phyloP scores from a whole-genome alignment of 495 filamentous ascomycete genomes.

The Hypoxylon cercidicola region DNA sequence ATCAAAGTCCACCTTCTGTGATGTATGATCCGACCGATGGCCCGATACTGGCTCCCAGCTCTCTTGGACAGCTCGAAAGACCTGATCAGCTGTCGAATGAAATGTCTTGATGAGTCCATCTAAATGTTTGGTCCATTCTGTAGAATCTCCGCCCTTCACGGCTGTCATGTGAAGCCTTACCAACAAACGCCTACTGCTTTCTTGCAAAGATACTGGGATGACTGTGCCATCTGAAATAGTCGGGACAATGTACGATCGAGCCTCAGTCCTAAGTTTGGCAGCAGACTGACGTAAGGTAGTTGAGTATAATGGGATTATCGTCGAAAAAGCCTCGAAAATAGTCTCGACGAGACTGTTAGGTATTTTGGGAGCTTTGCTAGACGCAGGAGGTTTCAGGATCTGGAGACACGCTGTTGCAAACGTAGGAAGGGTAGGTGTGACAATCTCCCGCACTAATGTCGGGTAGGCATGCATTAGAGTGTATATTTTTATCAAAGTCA shows the following conservation, averaged over 20 bases:
- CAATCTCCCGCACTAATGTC: slow-evolving; percentile 85
- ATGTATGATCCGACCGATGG: slow-evolving; percentile 54
- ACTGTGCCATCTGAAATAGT: slow-evolving; percentile 58
- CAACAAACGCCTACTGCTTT: slow-evolving; percentile 67
- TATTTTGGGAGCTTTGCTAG: slow-evolving; percentile 51
- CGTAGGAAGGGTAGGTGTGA: slow-evolving; percentile 79
- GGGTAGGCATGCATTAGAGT: slow-evolving; percentile 80
- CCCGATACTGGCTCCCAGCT: slow-evolving; percentile 75
- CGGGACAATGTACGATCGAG: slow-evolving; percentile 66
- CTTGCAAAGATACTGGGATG: slow-evolving; percentile 60
- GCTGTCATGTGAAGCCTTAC: slow-evolving; percentile 78
- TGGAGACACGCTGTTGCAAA: slow-evolving; percentile 79
- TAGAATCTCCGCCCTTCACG: slow-evolving; percentile 74
- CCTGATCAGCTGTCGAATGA: slow-evolving; percentile 74
- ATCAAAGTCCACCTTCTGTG: slow-evolving; percentile 48
- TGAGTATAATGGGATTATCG: slow-evolving; percentile 78
- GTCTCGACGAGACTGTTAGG: slow-evolving; percentile 65
- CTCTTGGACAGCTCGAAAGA: slow-evolving; percentile 80
- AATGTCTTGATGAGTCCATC: slow-evolving; percentile 65
- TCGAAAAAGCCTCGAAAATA: slow-evolving; percentile 66
- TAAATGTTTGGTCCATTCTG: slow-evolving; percentile 78
- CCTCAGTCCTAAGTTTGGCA: slow-evolving; percentile 69
- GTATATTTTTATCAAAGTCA: slow-evolving; percentile 84
- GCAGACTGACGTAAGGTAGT: slow-evolving; percentile 81
- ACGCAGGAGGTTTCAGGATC: slow-evolving; percentile 63